Evolutionary conservation across 257 asterid genomes (phyloP).

Genomic region (Jacaranda copaia): DNA sequence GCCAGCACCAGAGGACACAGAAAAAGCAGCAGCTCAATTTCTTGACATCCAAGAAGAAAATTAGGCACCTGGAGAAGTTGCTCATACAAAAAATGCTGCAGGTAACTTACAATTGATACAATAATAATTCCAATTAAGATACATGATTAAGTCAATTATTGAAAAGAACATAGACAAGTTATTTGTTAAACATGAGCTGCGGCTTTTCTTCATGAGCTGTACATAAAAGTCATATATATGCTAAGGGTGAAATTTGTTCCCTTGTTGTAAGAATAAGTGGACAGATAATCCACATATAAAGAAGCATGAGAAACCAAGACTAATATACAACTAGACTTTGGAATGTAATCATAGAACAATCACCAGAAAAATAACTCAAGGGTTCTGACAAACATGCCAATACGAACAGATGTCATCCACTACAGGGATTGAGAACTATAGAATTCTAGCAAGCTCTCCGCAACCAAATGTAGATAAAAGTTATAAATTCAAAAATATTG

Average conservation of each 20-base stretch:
- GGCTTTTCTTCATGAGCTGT: background rate
- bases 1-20: background rate
- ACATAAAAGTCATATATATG: background rate
- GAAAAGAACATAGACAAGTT: background rate
- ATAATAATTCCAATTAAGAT: background rate
- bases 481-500: background rate
- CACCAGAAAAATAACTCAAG: background rate
- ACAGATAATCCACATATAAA: background rate
- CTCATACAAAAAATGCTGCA: background rate
- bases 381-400: background rate
- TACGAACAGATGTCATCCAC: background rate
- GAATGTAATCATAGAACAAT: background rate
- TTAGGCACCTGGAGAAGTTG: background rate
- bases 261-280: background rate
- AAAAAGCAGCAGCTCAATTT: constrained; percentile 4
- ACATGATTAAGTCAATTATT: background rate
- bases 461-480: background rate
- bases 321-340: background rate
- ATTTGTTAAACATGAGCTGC: background rate
- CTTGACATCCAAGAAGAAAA: background rate
- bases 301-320: background rate
- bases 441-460: background rate
- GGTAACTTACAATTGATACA: background rate
- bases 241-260: background rate
- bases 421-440: background rate